Percentiles rank a stretch among this genome's conserved stretches.
Conservation (phyloP, 805 yeast species). For the Schwanniomyces polymorphus region DNA sequence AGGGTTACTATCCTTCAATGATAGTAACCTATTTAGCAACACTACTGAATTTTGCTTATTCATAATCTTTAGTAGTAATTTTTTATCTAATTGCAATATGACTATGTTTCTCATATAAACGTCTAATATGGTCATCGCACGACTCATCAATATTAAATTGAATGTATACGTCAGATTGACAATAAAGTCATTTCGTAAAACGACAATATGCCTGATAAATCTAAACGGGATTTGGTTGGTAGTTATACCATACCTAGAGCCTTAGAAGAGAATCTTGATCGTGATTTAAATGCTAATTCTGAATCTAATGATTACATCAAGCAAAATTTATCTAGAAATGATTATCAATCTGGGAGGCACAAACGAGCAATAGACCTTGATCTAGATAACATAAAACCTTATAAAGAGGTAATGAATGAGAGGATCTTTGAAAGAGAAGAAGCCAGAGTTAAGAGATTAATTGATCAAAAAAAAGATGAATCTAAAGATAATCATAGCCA, state of each 20-base stretch:
- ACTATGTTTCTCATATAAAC: not conserved
- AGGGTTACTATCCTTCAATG: constrained; percentile 73
- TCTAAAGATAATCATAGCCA: not conserved
- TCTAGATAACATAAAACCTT: constrained; percentile 28
- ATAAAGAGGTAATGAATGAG: constrained; percentile 42
- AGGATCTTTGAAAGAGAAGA: constrained; percentile 42
- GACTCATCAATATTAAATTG: not conserved
- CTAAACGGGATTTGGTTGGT: constrained; percentile 23
- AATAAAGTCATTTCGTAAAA: constrained; percentile 26
- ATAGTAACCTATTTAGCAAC: constrained; percentile 63
- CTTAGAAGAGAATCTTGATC: constrained; percentile 23
- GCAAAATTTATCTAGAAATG: constrained; percentile 17
- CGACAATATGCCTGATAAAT: constrained; percentile 6
- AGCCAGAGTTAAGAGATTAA: constrained; percentile 20
- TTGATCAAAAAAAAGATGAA: constrained; percentile 17
- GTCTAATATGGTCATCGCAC: not conserved
- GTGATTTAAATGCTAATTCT: constrained; percentile 20
- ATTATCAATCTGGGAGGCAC: constrained; percentile 29
- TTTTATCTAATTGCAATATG: not conserved
- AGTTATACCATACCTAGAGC: constrained; percentile 30
- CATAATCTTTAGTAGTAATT: constrained; percentile 15
- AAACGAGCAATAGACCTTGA: constrained; percentile 23
- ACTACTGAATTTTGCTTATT: constrained; percentile 41
- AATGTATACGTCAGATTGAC: constrained; percentile 3
- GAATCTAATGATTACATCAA: constrained; percentile 12